phyloP scores from a whole-genome alignment of 2,329 filamentous ascomycete genomes.

The Alternaria viburni region DNA sequence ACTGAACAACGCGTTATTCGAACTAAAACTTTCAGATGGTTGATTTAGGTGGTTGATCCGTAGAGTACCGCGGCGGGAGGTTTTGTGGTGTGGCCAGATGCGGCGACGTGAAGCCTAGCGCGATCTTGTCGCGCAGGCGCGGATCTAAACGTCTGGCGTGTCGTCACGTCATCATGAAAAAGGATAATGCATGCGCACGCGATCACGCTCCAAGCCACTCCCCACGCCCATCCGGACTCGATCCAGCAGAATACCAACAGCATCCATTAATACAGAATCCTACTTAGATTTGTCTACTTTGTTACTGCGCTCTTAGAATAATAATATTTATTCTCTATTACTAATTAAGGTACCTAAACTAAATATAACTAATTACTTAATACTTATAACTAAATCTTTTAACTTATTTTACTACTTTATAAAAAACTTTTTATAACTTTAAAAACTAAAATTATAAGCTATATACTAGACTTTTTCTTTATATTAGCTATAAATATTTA shows the following conservation, averaged over 20 bases:
- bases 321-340: no score
- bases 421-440: no score
- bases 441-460: no score
- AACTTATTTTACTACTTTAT: no score
- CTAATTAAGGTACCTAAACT: no score
- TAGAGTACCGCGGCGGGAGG: neutral
- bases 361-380: no score
- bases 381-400: no score
- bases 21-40: neutral
- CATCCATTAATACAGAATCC: neutral
- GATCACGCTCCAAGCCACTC: neutral
- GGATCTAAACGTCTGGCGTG: neutral
- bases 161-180: conserved; percentile 9
- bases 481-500: no score
- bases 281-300: no score
- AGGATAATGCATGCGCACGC: neutral
- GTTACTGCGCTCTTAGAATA: no score
- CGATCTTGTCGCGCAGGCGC: neutral
- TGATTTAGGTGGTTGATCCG: neutral
- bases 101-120: neutral
- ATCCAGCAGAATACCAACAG: neutral
- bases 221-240: neutral
- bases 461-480: no score
- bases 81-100: neutral
- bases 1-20: neutral